These are phyloP conservation scores for Bigelowiella natans DNA, from an alignment of 78 protist species.

Conservation along the genomic window DNA sequence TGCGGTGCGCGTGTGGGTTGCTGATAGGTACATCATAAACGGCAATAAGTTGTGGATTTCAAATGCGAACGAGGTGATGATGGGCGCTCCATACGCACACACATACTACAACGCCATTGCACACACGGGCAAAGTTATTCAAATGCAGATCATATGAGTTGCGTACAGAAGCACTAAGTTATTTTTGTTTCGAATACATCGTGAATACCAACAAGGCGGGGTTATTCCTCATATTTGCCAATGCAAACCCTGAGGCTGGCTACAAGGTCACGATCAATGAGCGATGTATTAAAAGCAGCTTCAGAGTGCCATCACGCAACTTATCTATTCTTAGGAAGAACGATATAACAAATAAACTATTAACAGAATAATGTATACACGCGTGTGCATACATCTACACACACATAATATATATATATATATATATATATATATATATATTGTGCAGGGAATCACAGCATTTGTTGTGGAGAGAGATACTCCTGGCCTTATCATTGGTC, in stretches of 20 bases:
- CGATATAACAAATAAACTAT: too few species aligned
- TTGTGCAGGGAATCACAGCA: conserved; percentile 62
- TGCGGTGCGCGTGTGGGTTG: too few species aligned
- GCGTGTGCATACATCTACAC: too few species aligned
- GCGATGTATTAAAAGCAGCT: too few species aligned
- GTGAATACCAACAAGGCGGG: conserved; percentile 75
- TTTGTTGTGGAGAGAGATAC: conserved; percentile 60
- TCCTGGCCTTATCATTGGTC: conserved; percentile 64
- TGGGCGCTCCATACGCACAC: conserved; percentile 79
- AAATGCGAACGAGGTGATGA: conserved; percentile 67
- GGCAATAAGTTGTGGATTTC: conserved; percentile 87
- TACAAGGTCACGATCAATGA: too few species aligned
- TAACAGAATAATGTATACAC: too few species aligned
- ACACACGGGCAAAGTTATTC: too few species aligned
- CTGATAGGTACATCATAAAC: conserved; percentile 52
- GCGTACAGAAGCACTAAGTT: too few species aligned
- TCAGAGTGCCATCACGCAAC: too few species aligned
- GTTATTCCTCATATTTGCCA: conserved; percentile 82
- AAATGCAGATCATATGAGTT: too few species aligned
- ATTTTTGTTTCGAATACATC: too few species aligned
- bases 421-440: not conserved
- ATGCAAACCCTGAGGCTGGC: conserved; percentile 51
- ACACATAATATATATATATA: not conserved
- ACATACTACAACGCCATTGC: conserved; percentile 46
- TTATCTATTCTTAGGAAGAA: too few species aligned